phyloP scores from a whole-genome alignment of 2,329 filamentous ascomycete genomes.

The Fusarium abutilonis region DNA sequence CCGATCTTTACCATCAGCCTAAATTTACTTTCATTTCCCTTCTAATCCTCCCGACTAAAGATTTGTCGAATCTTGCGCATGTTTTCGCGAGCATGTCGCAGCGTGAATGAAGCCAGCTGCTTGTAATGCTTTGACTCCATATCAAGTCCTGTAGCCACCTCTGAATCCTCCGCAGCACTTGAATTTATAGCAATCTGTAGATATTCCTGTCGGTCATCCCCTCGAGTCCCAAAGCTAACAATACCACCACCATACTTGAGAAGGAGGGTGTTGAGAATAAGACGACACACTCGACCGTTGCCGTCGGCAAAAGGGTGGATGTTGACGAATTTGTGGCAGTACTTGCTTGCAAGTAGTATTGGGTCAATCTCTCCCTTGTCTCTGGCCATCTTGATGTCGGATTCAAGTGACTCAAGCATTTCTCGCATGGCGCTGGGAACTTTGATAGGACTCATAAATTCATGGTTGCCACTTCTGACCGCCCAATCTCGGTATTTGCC shows the following conservation, averaged over 20 bases:
- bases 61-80: slow-evolving; percentile 20
- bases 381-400: slow-evolving; percentile 33
- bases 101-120: neutral
- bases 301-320: slow-evolving; percentile 53
- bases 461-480: slow-evolving; percentile 20
- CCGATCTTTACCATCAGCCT: no score
- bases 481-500: slow-evolving; percentile 43
- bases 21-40: no score
- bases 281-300: slow-evolving; percentile 49
- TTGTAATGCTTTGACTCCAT: slow-evolving; percentile 2
- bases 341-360: slow-evolving; percentile 41
- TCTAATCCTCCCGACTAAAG: slow-evolving; percentile 35
- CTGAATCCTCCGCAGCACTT: neutral
- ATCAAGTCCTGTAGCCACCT: neutral
- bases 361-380: slow-evolving; percentile 30
- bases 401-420: slow-evolving; percentile 33
- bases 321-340: slow-evolving; percentile 46
- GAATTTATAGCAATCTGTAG: neutral
- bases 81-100: neutral
- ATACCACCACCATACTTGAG: slow-evolving; percentile 35
- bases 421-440: slow-evolving; percentile 42
- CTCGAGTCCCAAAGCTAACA: neutral
- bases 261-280: slow-evolving; percentile 49
- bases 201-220: neutral
- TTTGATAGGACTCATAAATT: neutral